Conservation (phyloP, 176 grass and related monocot genomes). For the Triticum urartu region DNA sequence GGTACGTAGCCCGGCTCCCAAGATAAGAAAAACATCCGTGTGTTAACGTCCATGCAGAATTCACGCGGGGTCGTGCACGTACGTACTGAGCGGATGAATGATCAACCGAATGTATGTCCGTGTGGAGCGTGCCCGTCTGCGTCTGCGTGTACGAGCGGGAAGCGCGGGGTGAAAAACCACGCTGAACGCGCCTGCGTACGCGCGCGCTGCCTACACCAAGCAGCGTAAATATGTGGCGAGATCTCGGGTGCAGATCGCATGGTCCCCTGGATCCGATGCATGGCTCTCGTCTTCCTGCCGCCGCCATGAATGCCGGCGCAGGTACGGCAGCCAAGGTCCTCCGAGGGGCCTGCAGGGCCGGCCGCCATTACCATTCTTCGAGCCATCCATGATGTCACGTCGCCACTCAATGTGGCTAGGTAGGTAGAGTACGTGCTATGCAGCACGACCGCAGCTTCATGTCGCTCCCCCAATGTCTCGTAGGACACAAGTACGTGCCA, state of each 20-base stretch:
- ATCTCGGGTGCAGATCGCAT: not conserved
- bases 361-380: not conserved
- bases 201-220: not conserved
- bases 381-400: not conserved
- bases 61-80: no score
- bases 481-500: not conserved
- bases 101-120: no score
- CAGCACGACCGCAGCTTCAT: not conserved
- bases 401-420: not conserved
- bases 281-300: not conserved
- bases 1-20: not conserved
- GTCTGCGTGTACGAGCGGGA: not conserved
- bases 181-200: not conserved
- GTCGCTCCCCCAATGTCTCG: not conserved
- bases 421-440: not conserved
- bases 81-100: no score
- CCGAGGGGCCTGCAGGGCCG: no score
- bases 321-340: not conserved
- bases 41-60: no score
- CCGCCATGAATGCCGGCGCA: not conserved
- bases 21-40: not conserved
- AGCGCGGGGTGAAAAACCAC: not conserved
- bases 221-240: not conserved
- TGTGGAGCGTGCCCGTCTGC: not conserved
- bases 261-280: not conserved